A percentile compares a stretch with the other conserved stretches of the same genome.
Evolutionary conservation across 345 rosid species (phyloP).

Genomic region (Sapria himalayana): DNA sequence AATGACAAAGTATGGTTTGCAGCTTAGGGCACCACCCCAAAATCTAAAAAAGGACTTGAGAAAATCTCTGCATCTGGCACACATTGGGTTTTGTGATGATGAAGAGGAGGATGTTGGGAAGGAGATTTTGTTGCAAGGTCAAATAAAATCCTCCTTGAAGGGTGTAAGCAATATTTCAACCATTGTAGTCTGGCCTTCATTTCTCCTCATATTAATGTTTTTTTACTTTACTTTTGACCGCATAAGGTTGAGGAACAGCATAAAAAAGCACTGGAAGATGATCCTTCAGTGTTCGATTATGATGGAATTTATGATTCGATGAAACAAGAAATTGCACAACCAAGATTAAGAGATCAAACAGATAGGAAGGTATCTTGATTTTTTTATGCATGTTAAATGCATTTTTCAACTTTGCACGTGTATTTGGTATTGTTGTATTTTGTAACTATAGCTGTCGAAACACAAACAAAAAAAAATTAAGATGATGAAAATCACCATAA

Average conservation of each 20-base stretch:
- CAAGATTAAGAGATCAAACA: conserved; percentile 31
- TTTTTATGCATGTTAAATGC: neutral
- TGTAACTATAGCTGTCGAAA: too few relatives aligned
- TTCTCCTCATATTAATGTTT: neutral
- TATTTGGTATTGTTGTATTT: too few relatives aligned
- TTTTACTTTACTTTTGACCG: neutral
- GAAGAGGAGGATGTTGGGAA: conserved; percentile 53
- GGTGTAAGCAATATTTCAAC: conserved; percentile 19
- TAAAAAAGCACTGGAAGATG: conserved; percentile 68
- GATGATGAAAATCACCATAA: too few relatives aligned
- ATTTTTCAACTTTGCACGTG: too few relatives aligned
- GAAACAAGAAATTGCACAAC: conserved; percentile 37
- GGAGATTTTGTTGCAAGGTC: conserved; percentile 60
- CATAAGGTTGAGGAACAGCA: conserved; percentile 72
- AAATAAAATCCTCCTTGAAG: conserved; percentile 50
- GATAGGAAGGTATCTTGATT: conserved; percentile 39
- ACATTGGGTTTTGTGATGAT: conserved; percentile 29
- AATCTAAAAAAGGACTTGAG: conserved; percentile 31
- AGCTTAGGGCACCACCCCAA: conserved; percentile 49
- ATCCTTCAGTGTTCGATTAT: conserved; percentile 59
- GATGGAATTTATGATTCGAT: conserved; percentile 73
- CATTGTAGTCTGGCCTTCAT: neutral
- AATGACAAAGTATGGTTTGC: conserved; percentile 81
- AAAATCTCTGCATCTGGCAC: conserved; percentile 29
- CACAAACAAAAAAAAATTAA: too few relatives aligned